phyloP scores from a whole-genome alignment of 768 basidiomycete species.

The Auriscalpium vulgare region DNA sequence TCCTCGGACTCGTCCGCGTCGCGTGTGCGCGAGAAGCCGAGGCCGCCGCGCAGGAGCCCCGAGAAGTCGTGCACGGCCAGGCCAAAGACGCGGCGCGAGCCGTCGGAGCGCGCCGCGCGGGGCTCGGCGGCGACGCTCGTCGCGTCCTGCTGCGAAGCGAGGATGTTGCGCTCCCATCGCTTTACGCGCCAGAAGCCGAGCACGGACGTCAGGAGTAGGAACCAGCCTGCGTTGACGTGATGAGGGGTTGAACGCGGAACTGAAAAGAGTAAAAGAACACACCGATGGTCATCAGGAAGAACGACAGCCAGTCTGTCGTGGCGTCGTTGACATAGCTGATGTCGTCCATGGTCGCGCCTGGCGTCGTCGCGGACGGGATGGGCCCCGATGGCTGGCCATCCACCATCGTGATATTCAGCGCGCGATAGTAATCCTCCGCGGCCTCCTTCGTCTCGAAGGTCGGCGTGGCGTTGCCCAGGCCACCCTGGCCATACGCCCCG shows the following conservation, averaged over 20 bases:
- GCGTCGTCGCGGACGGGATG: slow-evolving; percentile 1
- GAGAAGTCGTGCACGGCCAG: slow-evolving; percentile 19
- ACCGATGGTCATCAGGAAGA: slow-evolving; percentile 88
- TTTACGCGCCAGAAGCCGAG: slow-evolving; percentile 89
- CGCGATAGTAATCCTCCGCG: slow-evolving; percentile 13
- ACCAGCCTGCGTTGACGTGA: slow-evolving; percentile 51
- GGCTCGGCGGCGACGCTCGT: slow-evolving; percentile 16
- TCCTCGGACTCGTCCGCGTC: slow-evolving; percentile 1
- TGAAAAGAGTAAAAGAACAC: slow-evolving; percentile 17
- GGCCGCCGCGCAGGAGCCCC: slow-evolving; percentile 23
- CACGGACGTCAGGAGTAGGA: slow-evolving; percentile 81
- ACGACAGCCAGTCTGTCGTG: slow-evolving; percentile 91
- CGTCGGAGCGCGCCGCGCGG: slow-evolving; percentile 8
- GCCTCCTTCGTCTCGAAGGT: slow-evolving; percentile 9
- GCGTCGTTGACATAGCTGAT: slow-evolving; percentile 32
- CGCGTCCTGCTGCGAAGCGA: slow-evolving; percentile 43
- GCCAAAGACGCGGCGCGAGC: slow-evolving; percentile 23
- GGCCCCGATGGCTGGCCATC: slow-evolving; percentile 8
- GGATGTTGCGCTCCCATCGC: slow-evolving; percentile 76
- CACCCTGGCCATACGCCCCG: background rate
- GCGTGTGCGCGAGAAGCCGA: slow-evolving; percentile 18
- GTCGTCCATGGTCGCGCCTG: slow-evolving; percentile 8
- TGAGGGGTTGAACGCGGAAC: background rate
- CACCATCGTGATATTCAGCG: slow-evolving; percentile 18
- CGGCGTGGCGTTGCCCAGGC: background rate